A percentile compares a stretch with the other conserved stretches of the same genome.
Conservation (phyloP, 2,329 filamentous ascomycete species). For the Fusarium udum region DNA sequence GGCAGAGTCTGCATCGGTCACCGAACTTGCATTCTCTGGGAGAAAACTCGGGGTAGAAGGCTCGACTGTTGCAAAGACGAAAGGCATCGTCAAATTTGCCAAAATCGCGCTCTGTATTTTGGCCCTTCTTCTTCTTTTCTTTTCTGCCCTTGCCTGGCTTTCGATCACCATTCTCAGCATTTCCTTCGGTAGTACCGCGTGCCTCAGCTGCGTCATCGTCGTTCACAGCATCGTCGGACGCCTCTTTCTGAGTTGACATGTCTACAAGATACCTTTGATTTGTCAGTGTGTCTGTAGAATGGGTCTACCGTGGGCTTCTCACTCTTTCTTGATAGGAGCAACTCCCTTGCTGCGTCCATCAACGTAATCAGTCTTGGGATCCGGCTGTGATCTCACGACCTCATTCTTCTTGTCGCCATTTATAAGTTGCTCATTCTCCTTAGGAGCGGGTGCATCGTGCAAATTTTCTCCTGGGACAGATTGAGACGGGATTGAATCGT, state of each 20-base stretch:
- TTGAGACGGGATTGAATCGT: slow-evolving; percentile 43
- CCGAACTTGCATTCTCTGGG: slow-evolving; percentile 80
- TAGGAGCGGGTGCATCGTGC: slow-evolving; percentile 26
- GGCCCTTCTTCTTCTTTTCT: slow-evolving; percentile 63
- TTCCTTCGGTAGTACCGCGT: slow-evolving; percentile 47
- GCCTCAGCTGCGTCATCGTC: slow-evolving; percentile 63
- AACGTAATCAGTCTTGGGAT: slow-evolving; percentile 28
- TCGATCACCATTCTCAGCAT: slow-evolving; percentile 66
- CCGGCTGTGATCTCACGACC: slow-evolving; percentile 7
- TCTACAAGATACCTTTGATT: slow-evolving; percentile 55
- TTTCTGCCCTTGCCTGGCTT: slow-evolving; percentile 54
- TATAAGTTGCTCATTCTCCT: slow-evolving; percentile 24
- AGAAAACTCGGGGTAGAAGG: slow-evolving; percentile 80
- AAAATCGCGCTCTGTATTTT: slow-evolving; percentile 86
- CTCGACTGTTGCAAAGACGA: slow-evolving; percentile 79
- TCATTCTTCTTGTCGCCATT: slow-evolving; percentile 32
- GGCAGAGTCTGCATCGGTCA: slow-evolving; percentile 81
- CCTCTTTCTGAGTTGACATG: slow-evolving; percentile 41
- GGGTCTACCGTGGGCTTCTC: slow-evolving; percentile 43
- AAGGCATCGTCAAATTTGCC: slow-evolving; percentile 81
- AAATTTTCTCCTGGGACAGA: slow-evolving; percentile 31
- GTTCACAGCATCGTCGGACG: slow-evolving; percentile 39
- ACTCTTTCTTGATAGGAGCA: slow-evolving; percentile 80
- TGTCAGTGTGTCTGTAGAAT: not conserved
- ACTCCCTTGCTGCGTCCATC: slow-evolving; percentile 61